These are phyloP conservation scores for Ogataea glucozyma DNA, from an alignment of 805 yeast genomes.

Conservation along the genomic window DNA sequence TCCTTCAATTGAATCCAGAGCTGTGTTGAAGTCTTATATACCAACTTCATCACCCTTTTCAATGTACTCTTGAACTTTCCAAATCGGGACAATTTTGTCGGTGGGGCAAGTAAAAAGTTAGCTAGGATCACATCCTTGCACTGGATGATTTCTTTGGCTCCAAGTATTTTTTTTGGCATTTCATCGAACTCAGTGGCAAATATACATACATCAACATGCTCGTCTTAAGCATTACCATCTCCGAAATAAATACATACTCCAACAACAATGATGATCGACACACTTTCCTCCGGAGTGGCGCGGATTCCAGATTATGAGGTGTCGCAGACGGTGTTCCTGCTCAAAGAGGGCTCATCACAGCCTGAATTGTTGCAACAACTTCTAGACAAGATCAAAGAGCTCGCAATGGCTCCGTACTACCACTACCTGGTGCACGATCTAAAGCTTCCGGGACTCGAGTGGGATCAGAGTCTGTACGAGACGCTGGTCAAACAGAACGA, in stretches of 20 bases:
- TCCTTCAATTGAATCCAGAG: too few species aligned
- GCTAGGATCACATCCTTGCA: slow-evolving; percentile 3
- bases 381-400: slow-evolving; percentile 52
- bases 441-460: slow-evolving; percentile 43
- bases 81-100: slow-evolving; percentile 9
- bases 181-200: background rate
- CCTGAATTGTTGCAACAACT: slow-evolving; percentile 46
- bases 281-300: slow-evolving; percentile 48
- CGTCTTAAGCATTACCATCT: background rate
- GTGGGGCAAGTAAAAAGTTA: slow-evolving; percentile 5
- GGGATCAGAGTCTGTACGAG: slow-evolving; percentile 62
- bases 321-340: slow-evolving; percentile 75
- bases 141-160: too few species aligned
- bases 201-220: background rate
- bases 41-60: too few species aligned
- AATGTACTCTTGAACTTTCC: background rate
- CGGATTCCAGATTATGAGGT: slow-evolving; percentile 79
- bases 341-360: slow-evolving; percentile 37
- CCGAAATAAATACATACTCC: background rate
- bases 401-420: slow-evolving; percentile 82
- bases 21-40: too few species aligned
- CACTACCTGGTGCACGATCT: slow-evolving; percentile 57
- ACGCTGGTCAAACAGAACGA: slow-evolving; percentile 54
- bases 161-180: too few species aligned
- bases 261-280: slow-evolving; percentile 36